These are phyloP conservation scores for Colletotrichum sp. DNA, from an alignment of 2,329 filamentous ascomycete species.

Conservation along the genomic window DNA sequence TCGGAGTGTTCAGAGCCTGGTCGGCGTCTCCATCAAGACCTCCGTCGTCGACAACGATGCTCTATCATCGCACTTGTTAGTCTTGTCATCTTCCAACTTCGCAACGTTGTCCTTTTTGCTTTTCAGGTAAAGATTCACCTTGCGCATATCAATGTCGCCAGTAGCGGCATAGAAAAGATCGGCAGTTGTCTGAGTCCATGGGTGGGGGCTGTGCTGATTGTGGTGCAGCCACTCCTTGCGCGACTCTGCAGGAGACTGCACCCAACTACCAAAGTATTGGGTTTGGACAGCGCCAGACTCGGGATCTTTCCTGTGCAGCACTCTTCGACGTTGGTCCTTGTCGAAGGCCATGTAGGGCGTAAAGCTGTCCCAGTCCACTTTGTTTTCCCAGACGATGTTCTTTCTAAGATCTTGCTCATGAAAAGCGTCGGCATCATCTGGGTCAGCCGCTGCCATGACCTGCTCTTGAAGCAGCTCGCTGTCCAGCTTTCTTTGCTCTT, in stretches of 20 bases:
- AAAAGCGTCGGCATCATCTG: neutral
- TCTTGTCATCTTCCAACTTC: neutral
- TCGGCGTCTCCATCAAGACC: slow-evolving; percentile 18
- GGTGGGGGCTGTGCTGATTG: slow-evolving; percentile 11
- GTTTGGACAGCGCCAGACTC: slow-evolving; percentile 4
- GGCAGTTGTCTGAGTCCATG: neutral
- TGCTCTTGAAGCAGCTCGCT: neutral
- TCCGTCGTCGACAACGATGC: slow-evolving; percentile 15
- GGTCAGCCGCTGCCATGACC: neutral
- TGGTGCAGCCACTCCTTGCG: slow-evolving; percentile 18
- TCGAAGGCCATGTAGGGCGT: slow-evolving; percentile 3
- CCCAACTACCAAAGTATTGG: slow-evolving; percentile 3
- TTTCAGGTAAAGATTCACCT: slow-evolving; percentile 28
- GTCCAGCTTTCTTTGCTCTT: neutral
- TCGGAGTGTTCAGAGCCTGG: slow-evolving; percentile 24
- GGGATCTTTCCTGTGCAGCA: slow-evolving; percentile 2
- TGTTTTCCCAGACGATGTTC: slow-evolving; percentile 15
- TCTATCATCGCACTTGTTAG: neutral
- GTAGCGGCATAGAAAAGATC: slow-evolving; percentile 26
- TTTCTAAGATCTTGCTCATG: neutral
- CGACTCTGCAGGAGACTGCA: neutral
- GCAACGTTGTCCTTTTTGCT: neutral
- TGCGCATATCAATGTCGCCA: slow-evolving; percentile 26
- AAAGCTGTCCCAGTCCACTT: neutral
- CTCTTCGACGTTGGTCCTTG: neutral